Base-by-base conservation (phyloP, 2,329 filamentous ascomycete species). In the Nemania sp. region DNA sequence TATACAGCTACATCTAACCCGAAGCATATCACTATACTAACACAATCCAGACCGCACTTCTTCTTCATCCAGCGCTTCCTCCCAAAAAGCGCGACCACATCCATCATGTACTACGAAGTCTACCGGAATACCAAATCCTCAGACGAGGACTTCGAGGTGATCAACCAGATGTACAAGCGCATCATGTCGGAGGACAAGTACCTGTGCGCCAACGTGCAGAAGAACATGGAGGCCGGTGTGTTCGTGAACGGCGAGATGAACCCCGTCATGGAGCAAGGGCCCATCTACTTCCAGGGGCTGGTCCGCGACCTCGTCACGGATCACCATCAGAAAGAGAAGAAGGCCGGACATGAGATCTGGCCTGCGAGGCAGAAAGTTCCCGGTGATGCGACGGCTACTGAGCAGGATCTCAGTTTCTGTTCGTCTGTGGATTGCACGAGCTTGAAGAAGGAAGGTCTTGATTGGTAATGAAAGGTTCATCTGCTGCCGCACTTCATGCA, bases 141-240 rank as follows among this genome's bases (percentile, higher is more conserved):
- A n/a, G 79, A 85, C 14, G 78, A 79, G 22, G 79, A 84, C 54
- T 86, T 86, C 65, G 69, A 75, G 12, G 68, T 74, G 47, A 81
- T 86, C 68, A 78, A 76, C 66, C 69, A 79, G 40, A 80, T 86
- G 62, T 86, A 86, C 73, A 82, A 82, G 69, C 79, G 80, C 33
- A 78, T 87, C 68, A 81, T 86, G 79, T 75, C 76, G 1, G 84
- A 87, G 68, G 84, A 87, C 72, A 86, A 86, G 64, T 74, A 78
- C 7, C 78, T 87, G 22, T 86, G 83, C 71, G 73, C 77, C 60
- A 76, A 75, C 11, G 77, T 81, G 1, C 83, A 86, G 64, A 76
- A 74, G 66, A 86, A 87, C 66, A 74, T 86, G 61, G 80, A 83
- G 65, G 75, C 79, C 0, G 82, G 82, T 6, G 75, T 86, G 46